Percentiles rank a stretch among this genome's conserved stretches.
These are phyloP conservation scores for Mycena amicta DNA, from an alignment of 768 basidiomycete species.

Conservation along the genomic window DNA sequence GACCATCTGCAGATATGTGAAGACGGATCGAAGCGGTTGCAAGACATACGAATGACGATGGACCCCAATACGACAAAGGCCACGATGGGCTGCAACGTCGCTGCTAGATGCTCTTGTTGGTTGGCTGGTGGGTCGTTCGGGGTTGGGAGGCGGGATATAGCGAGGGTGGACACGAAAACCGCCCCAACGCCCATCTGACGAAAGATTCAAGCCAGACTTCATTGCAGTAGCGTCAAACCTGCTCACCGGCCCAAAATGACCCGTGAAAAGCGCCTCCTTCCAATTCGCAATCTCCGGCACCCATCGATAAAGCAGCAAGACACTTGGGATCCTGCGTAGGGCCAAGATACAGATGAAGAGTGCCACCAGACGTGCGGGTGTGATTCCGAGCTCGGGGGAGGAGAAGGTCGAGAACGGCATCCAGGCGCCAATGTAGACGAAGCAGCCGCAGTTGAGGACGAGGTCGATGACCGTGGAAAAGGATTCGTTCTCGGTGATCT, in stretches of 20 bases:
- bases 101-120: conserved; percentile 74
- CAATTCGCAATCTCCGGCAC: conserved; percentile 86
- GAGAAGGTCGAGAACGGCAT: conserved; percentile 66
- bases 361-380: conserved; percentile 70
- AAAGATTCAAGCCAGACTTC: neutral
- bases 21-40: neutral
- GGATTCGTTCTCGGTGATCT: conserved; percentile 78
- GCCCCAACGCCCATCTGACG: conserved; percentile 88
- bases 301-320: conserved; percentile 77
- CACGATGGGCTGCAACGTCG: conserved; percentile 78
- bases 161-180: conserved; percentile 82
- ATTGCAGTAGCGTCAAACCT: conserved; percentile 3
- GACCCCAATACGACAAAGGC: conserved; percentile 87
- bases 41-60: conserved; percentile 72
- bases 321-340: conserved; percentile 78
- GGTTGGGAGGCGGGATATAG: conserved; percentile 59
- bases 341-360: conserved; percentile 69
- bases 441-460: conserved; percentile 78
- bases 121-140: conserved; percentile 62
- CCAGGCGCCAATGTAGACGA: conserved; percentile 90
- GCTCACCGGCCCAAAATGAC: conserved; percentile 80
- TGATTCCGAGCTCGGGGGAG: conserved; percentile 57
- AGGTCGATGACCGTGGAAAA: conserved; percentile 93
- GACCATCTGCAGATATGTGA: conserved; percentile 64
- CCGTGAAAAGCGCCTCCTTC: conserved; percentile 87